Percentiles rank a stretch among this genome's conserved stretches.
These are phyloP conservation scores for Protostelium mycophagum DNA, from an alignment of 78 protist genomes.

Conservation along the genomic window DNA sequence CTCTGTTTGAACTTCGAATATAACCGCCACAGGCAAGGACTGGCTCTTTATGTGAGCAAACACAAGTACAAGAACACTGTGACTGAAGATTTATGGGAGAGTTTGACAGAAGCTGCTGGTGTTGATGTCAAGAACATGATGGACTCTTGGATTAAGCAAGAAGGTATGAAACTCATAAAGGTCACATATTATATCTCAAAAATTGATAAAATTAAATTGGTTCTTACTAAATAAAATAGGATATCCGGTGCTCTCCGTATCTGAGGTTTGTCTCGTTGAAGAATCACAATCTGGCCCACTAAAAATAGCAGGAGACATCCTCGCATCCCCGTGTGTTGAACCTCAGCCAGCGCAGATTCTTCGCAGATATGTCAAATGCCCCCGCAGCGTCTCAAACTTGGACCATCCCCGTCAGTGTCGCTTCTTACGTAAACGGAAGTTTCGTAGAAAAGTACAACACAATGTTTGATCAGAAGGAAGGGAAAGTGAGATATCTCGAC, in stretches of 20 bases:
- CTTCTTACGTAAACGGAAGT: neutral
- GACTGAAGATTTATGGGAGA: slow-evolving; percentile 88
- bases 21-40: too few relatives aligned
- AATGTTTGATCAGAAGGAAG: neutral
- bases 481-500: neutral
- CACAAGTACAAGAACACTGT: slow-evolving; percentile 64
- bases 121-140: slow-evolving; percentile 13
- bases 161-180: neutral
- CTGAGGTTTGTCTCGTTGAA: neutral
- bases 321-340: neutral
- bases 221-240: too few relatives aligned
- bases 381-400: neutral
- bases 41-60: slow-evolving; percentile 56
- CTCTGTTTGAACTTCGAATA: too few relatives aligned
- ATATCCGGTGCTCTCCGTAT: neutral
- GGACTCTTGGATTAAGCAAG: neutral
- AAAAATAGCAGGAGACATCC: too few relatives aligned
- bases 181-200: neutral
- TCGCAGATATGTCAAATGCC: neutral
- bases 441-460: neutral
- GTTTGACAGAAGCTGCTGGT: slow-evolving; percentile 35
- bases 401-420: neutral
- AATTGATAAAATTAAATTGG: too few relatives aligned
- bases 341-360: neutral
- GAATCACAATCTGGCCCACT: too few relatives aligned